Base-by-base conservation (phyloP, 202 grass and related monocot species). In the Elaeis oleifera region DNA sequence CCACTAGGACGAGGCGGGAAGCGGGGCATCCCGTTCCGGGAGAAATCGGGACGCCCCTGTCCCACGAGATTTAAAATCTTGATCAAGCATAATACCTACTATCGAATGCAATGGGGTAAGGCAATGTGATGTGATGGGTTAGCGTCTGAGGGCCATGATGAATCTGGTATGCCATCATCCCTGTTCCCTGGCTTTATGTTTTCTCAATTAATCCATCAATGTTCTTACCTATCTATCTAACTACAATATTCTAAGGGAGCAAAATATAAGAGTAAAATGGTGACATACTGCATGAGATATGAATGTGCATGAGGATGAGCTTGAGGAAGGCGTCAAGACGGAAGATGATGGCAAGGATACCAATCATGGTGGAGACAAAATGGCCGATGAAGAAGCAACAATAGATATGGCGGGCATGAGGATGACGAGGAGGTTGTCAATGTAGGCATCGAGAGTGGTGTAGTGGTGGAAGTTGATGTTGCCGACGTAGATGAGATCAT, bases 51-150 rank as follows among this genome's bases (percentile, higher is more conserved):
- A 24, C 3, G 23, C 23, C 2, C 2, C 2, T 3, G 23, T 24
- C 23, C 3, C 23, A 24, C 23, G 23, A 2, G 23, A 24, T 24
- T 24, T 24, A 24, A 24, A 24, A 24, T 3, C 23, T 2, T 24
- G 23, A 24, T 20, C 0, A 20, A 20, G 74, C 88, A 89, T 59
- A 97, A 97, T 11, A 91, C 87, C 1, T 92, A 88, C 71, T 97
- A 89, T 61, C 59, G 92, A 57, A 97, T 97, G 92, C 88, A 91
- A 69, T 97, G 92, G 88, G 84, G 79, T 15, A 36, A 71, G 0
- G 76, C 84, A 0, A 81, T 86, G 77, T 69, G 88, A 18, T 92
- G 88, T n/a, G 82, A 92, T 15, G 92, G 92, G 1, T 67, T 74
- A 3, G 77, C 80, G 5, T 75, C 77, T 0, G 69, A 85, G 56